Evolutionary conservation across 768 basidiomycete species (phyloP).

Genomic region (Cyathus striatus): DNA sequence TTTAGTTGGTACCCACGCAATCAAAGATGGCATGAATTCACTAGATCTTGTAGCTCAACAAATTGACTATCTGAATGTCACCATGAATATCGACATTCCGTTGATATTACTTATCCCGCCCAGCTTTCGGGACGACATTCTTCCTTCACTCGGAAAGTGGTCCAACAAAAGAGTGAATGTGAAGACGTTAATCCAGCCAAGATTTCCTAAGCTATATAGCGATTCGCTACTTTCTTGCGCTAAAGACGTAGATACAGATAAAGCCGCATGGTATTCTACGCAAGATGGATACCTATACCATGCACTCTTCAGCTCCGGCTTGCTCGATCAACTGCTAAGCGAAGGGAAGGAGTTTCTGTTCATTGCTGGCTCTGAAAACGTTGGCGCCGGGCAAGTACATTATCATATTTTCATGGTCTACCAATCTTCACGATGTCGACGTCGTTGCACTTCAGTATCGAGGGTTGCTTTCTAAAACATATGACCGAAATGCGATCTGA

Average conservation of each 20-base stretch:
- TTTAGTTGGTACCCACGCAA: constrained; percentile 82
- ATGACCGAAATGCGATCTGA: constrained; percentile 73
- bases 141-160: constrained; percentile 84
- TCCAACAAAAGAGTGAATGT: constrained; percentile 79
- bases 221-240: constrained; percentile 73
- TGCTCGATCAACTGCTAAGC: constrained; percentile 72
- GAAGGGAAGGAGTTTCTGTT: constrained; percentile 88
- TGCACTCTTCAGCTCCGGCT: constrained; percentile 68
- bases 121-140: constrained; percentile 87
- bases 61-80: constrained; percentile 80
- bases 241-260: constrained; percentile 60
- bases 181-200: constrained; percentile 77
- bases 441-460: constrained; percentile 44
- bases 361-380: constrained; percentile 84
- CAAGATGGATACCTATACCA: constrained; percentile 87
- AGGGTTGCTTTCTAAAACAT: constrained; percentile 70
- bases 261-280: constrained; percentile 84
- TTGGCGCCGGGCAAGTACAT: constrained; percentile 70
- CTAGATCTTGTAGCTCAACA: constrained; percentile 81
- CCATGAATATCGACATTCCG: constrained; percentile 69
- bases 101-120: constrained; percentile 93
- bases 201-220: constrained; percentile 78
- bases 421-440: constrained; percentile 19
- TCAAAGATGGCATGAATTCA: constrained; percentile 85
- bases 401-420: constrained; percentile 33